These are phyloP conservation scores for Phytopythium vexans DNA, from an alignment of 352 stramenopile species.

Conservation along the genomic window DNA sequence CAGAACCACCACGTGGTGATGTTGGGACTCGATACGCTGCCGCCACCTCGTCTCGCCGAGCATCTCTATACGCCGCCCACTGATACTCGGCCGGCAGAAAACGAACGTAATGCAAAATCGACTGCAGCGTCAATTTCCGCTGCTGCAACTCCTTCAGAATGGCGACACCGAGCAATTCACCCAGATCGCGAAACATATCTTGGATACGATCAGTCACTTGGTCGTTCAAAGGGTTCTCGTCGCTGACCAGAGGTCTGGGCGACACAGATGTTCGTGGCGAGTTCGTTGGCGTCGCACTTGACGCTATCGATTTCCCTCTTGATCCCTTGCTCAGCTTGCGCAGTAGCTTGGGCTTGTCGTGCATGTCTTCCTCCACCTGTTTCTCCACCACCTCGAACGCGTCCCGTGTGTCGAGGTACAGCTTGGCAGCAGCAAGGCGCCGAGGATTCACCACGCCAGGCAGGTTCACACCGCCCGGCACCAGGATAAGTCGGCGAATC, in stretches of 20 bases:
- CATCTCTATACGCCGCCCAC: slow-evolving; percentile 65
- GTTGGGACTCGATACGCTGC: slow-evolving; percentile 22
- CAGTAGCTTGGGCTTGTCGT: slow-evolving; percentile 42
- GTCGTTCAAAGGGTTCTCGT: slow-evolving; percentile 25
- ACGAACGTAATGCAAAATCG: slow-evolving; percentile 58
- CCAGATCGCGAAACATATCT: slow-evolving; percentile 66
- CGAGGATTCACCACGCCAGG: slow-evolving; percentile 24
- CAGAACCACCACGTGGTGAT: not conserved
- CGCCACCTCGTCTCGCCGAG: slow-evolving; percentile 52
- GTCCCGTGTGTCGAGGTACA: slow-evolving; percentile 76
- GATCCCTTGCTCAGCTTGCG: slow-evolving; percentile 48
- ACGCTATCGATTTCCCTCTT: slow-evolving; percentile 4
- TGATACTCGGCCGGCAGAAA: slow-evolving; percentile 60
- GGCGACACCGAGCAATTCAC: slow-evolving; percentile 32
- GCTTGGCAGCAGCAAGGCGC: slow-evolving; percentile 56
- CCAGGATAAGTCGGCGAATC: slow-evolving; percentile 43
- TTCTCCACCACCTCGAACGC: slow-evolving; percentile 67
- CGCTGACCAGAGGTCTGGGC: not conserved
- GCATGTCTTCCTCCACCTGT: slow-evolving; percentile 39
- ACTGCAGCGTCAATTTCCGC: slow-evolving; percentile 48
- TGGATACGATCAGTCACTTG: slow-evolving; percentile 59
- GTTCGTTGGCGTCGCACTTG: not conserved
- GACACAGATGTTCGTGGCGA: not conserved
- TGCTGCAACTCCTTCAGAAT: slow-evolving; percentile 55
- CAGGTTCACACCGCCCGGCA: slow-evolving; percentile 13